Conservation (phyloP, 805 yeast genomes). For the Teunomyces stri region DNA sequence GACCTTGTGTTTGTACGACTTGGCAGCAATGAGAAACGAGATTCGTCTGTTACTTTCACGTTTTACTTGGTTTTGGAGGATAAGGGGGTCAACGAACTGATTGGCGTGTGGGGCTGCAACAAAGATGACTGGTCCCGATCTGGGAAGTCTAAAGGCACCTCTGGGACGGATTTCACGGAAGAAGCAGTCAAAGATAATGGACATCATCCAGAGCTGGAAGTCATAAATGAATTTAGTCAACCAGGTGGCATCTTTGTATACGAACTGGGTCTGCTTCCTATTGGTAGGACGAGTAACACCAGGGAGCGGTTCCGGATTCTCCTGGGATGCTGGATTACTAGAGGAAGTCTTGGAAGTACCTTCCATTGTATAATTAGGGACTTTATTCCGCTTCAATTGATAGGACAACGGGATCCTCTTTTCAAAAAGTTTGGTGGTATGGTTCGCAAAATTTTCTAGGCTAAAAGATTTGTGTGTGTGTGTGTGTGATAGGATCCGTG, state of each 20-base stretch:
- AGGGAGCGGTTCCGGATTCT: background rate
- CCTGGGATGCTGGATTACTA: background rate
- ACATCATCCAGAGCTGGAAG: slow-evolving; percentile 35
- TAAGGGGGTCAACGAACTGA: slow-evolving; percentile 80
- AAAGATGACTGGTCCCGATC: slow-evolving; percentile 79
- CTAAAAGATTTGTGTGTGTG: no score
- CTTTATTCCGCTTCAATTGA: background rate
- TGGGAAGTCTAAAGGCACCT: slow-evolving; percentile 73
- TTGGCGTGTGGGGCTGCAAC: slow-evolving; percentile 99
- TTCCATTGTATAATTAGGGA: background rate
- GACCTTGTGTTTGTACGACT: slow-evolving; percentile 60
- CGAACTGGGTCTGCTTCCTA: background rate
- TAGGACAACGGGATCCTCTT: background rate
- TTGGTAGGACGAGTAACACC: background rate
- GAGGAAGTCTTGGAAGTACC: background rate
- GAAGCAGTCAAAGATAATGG: slow-evolving; percentile 55
- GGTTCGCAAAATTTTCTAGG: background rate
- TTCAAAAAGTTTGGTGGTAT: background rate
- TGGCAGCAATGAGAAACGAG: slow-evolving; percentile 82
- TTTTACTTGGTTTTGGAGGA: slow-evolving; percentile 79
- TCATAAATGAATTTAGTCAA: slow-evolving; percentile 31
- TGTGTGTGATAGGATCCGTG: background rate
- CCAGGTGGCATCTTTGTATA: slow-evolving; percentile 20
- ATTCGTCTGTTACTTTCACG: slow-evolving; percentile 64
- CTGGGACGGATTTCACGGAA: slow-evolving; percentile 87